Percentiles rank a stretch among this genome's conserved stretches.
phyloP scores from a whole-genome alignment of 148 eudicot species.

The Amaranthus cruentus region DNA sequence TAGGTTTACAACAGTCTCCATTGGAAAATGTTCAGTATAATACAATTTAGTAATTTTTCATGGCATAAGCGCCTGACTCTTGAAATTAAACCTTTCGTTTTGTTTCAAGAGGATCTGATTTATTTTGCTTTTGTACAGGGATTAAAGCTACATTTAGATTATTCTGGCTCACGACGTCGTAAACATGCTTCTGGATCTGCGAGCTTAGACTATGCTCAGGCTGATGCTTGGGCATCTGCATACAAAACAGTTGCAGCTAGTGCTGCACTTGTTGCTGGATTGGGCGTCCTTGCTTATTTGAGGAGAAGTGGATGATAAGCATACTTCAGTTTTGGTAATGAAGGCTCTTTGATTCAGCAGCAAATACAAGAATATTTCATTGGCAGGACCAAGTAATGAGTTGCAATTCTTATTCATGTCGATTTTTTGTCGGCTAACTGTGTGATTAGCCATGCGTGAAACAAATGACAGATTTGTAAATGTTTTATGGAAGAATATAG shows the following conservation, averaged over 20 bases:
- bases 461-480: not conserved
- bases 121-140: slow-evolving; percentile 42
- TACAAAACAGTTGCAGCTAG: slow-evolving; percentile 93
- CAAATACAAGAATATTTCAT: not conserved
- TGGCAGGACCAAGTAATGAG: slow-evolving; percentile 3
- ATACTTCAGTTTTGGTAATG: not conserved
- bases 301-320: slow-evolving; percentile 44
- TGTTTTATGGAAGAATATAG: slow-evolving; percentile 1
- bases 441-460: slow-evolving; percentile 9
- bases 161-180: slow-evolving; percentile 39
- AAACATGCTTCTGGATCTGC: slow-evolving; percentile 43
- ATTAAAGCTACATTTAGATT: slow-evolving; percentile 66
- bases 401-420: slow-evolving; percentile 6
- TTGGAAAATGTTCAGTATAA: not conserved
- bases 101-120: not conserved
- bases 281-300: slow-evolving; percentile 75
- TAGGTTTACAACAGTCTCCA: not conserved
- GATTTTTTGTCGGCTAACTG: slow-evolving; percentile 15
- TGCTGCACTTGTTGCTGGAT: slow-evolving; percentile 82
- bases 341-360: not conserved
- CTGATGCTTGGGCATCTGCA: slow-evolving; percentile 81
- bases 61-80: not conserved
- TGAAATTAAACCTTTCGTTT: not conserved
- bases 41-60: not conserved
- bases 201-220: slow-evolving; percentile 52